Conservation (phyloP, 2,329 filamentous ascomycete genomes). For the Beauveria australis region DNA sequence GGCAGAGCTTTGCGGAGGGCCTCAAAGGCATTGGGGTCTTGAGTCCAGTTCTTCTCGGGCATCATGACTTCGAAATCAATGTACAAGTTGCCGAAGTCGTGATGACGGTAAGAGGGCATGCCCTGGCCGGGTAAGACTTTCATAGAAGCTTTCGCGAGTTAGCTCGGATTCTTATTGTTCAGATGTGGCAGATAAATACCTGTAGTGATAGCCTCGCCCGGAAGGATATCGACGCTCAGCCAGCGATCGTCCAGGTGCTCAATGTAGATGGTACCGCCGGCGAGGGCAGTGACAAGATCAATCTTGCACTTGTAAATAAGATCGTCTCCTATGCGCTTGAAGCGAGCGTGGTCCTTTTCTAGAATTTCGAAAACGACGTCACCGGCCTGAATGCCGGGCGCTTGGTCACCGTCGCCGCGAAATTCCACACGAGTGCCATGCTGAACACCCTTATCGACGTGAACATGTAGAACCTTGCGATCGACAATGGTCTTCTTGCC, state of each 20-base stretch:
- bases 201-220: constrained; percentile 89
- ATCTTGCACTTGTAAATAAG: constrained; percentile 93
- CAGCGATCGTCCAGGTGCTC: constrained; percentile 97
- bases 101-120: constrained; percentile 93
- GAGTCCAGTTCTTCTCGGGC: constrained; percentile 67
- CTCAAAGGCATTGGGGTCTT: constrained; percentile 62
- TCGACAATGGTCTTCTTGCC: constrained; percentile 98
- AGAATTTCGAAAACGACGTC: constrained; percentile 99
- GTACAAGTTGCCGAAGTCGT: constrained; percentile 92
- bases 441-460: constrained; percentile 90
- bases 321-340: constrained; percentile 94
- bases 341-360: constrained; percentile 94
- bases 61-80: constrained; percentile 98
- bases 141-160: constrained; percentile 56
- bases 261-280: constrained; percentile 81
- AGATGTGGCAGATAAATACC: constrained; percentile 47
- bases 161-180: constrained; percentile 15
- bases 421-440: constrained; percentile 96
- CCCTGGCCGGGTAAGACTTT: constrained; percentile 95
- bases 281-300: constrained; percentile 88
- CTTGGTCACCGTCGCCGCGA: constrained; percentile 91
- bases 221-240: constrained; percentile 86
- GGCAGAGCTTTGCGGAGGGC: constrained; percentile 81
- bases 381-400: constrained; percentile 84
- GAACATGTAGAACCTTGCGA: constrained; percentile 95